Conservation (phyloP, 805 yeast species). For the Saturnispora ahearnii region DNA sequence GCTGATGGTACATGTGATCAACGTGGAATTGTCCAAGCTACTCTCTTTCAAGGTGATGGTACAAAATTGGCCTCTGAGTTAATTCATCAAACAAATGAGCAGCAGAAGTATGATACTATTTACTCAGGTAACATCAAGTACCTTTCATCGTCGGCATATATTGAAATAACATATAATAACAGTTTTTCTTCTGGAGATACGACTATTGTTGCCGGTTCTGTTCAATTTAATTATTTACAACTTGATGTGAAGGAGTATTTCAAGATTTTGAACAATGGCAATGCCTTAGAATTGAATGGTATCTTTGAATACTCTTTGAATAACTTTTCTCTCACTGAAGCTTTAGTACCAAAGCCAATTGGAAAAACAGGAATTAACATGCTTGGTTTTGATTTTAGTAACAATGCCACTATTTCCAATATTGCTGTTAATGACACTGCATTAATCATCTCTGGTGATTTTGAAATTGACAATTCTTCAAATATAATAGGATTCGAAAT, state of each 20-base stretch:
- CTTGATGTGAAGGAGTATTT: slow-evolving; percentile 10
- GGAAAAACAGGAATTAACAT: slow-evolving; percentile 42
- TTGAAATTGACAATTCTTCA: slow-evolving; percentile 29
- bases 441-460: slow-evolving; percentile 43
- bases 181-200: slow-evolving; percentile 29
- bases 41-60: slow-evolving; percentile 45
- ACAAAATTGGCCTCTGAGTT: slow-evolving; percentile 32
- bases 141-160: slow-evolving; percentile 26
- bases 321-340: slow-evolving; percentile 42
- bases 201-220: slow-evolving; percentile 62
- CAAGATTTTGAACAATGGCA: slow-evolving; percentile 21
- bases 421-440: slow-evolving; percentile 26
- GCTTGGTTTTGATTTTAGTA: slow-evolving; percentile 31
- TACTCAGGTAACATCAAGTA: slow-evolving; percentile 61
- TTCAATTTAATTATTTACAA: slow-evolving; percentile 33
- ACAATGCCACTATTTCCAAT: slow-evolving; percentile 33
- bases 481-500: slow-evolving; percentile 31
- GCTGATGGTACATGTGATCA: slow-evolving; percentile 54
- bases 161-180: slow-evolving; percentile 34
- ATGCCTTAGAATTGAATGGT: slow-evolving; percentile 43
- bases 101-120: slow-evolving; percentile 71
- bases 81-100: slow-evolving; percentile 73
- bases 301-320: slow-evolving; percentile 71
- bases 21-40: slow-evolving; percentile 74
- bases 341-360: slow-evolving; percentile 24